A percentile compares a stretch with the other conserved stretches of the same genome.
Evolutionary conservation across 441 rosid species (phyloP).

Genomic region (Gossypium gossypioides): DNA sequence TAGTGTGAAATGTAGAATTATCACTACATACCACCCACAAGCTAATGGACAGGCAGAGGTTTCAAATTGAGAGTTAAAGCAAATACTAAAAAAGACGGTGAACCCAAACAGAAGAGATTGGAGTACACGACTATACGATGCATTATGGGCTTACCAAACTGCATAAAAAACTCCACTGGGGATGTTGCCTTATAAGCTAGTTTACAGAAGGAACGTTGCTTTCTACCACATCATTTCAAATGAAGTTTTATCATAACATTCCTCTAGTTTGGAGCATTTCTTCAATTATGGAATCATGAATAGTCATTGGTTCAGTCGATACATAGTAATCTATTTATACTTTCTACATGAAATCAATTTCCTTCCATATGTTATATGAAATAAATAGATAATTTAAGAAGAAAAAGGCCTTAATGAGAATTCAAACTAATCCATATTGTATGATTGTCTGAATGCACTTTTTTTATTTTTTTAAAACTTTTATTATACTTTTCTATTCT

Average conservation of each 20-base stretch:
- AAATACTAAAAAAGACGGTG: no score
- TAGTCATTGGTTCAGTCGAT: not conserved
- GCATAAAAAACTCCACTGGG: no score
- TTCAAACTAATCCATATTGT: not conserved
- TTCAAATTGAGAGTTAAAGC: no score
- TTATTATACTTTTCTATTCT: no score
- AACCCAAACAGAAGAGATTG: no score
- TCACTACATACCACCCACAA: no score
- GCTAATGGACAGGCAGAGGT: no score
- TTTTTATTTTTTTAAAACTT: not conserved
- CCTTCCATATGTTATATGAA: not conserved
- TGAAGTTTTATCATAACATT: not conserved
- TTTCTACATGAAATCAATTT: no score
- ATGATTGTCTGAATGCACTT: not conserved
- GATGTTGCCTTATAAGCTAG: no score
- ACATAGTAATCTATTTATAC: not conserved
- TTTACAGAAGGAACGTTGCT: not conserved
- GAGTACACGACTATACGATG: no score
- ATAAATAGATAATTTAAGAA: not conserved
- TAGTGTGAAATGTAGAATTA: no score
- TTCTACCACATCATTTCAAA: not conserved
- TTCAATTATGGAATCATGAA: not conserved
- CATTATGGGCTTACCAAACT: no score
- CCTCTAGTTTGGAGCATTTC: not conserved
- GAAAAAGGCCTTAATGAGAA: not conserved